Evolutionary conservation across 1,284 basidiomycete genomes (phyloP), one percentile per base, ranked within the genome.

Genomic region (Meripilus lineatus): DNA sequence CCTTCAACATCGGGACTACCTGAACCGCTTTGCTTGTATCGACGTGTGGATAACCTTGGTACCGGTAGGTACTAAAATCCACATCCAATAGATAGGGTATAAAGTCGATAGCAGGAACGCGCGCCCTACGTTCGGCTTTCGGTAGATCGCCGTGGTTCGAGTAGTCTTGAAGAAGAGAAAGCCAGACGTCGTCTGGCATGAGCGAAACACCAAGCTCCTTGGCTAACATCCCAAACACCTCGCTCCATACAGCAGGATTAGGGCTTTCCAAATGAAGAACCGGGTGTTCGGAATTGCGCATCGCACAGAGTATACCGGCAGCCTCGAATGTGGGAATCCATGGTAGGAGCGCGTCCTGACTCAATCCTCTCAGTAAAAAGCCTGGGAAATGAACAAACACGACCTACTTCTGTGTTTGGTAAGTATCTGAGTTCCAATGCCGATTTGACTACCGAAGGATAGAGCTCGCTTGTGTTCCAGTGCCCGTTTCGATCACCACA

Each of bases 261-360:
- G 62, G 61, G 41, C 64, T 61, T 1, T 59, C 57, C 35, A 64
- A 55, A 41, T 65, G 59, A 4, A 62, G 42, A 26, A 60, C 42
- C 1, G 46, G 45, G 13, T 48, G 22, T 13, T 49, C 45, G 3
- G 46, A 40, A 5, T 56, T 47, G 3, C 51, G 45, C 46, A 54
- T 48, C 23, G 52, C 54, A 14, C 54, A 25, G 11, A 57, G 25
- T 5, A 42, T 44, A 6, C 30, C 35, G 2, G 55, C 55, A 2
- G 51, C 56, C 7, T 49, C 38, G 15, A 50, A 38, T 15, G 47
- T 36, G 2, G 57, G 58, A 26, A 65, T 48, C 59, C 59, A 65
- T 20, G 51, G n/a, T n/a, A n/a, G n/a, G n/a, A n/a, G n/a, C n/a
- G n/a, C n/a, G n/a, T n/a, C n/a, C n/a, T n/a, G n/a, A n/a, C n/a